Evolutionary conservation across 257 asterid genomes (phyloP), one percentile per base, ranked within the genome.

Genomic region (Leptodermis oblonga): DNA sequence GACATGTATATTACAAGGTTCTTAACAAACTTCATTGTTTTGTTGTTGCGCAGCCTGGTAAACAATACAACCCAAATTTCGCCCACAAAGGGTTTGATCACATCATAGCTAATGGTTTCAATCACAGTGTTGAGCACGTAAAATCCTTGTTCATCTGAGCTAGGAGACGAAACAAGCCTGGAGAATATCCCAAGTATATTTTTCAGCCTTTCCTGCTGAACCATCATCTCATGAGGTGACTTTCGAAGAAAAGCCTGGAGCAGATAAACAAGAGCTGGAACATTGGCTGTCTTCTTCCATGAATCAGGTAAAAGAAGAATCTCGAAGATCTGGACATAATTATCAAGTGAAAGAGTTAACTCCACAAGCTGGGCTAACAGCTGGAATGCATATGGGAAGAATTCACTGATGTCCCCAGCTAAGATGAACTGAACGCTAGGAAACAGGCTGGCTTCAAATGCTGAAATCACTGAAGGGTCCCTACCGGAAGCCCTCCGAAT

Each of bases 301-400:
- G 92, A 82, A 25, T 90, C 97, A 5, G 92, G 96, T 59, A 76
- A 74, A 56, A 93, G 90, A 69, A 93, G 96, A 64, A 93, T 80
- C 53, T 86, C 74, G 70, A 93, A 93, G 30, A 93, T 87, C 71
- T 83, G 88, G 89, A 83, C 79, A 72, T 93, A 93, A 80, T 81
- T 83, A 62, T 77, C 86, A 1, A 95, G 96, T 20, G 83, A 74
- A 33, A 88, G 93, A 68, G 89, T 90, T 77, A 85, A 81, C 77
- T 88, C 99, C 82, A 93, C 96, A 55, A 93, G 97, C 90, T 85
- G 97, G 61, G 97, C 94, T 68, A 93, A 88, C 64, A 93, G 86
- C 78, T 93, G 96, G 80, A 90, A 93, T 61, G 96, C 92, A 65
- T 93, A 89, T 64, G 99, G 96, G 77, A 87, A 87, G 83, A 90